phyloP scores from a whole-genome alignment of 768 basidiomycete genomes.

The Termitomyces sp. region DNA sequence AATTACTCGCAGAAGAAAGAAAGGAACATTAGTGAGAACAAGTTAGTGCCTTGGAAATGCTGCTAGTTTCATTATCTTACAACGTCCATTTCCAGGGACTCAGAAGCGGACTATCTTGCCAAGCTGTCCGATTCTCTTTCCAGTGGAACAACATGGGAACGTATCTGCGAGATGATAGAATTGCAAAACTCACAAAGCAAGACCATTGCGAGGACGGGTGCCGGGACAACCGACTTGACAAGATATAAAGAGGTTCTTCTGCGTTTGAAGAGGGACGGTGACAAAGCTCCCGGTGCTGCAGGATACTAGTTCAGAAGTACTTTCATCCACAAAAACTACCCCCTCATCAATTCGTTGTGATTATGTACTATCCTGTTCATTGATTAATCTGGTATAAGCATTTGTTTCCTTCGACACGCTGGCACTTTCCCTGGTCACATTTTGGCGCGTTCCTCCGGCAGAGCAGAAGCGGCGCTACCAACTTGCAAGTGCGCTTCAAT shows the following conservation, averaged over 20 bases:
- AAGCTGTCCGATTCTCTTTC: constrained; percentile 74
- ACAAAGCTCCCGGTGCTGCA: constrained; percentile 86
- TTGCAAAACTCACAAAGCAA: constrained; percentile 98
- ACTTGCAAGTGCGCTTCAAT: constrained; percentile 30
- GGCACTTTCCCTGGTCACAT: constrained; percentile 3
- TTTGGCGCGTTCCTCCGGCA: constrained; percentile 10
- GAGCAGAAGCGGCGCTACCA: neutral
- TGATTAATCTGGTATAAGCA: neutral
- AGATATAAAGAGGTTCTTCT: constrained; percentile 93
- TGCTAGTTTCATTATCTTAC: neutral
- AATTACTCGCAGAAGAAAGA: constrained; percentile 87
- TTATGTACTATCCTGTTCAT: neutral
- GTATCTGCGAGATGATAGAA: constrained; percentile 82
- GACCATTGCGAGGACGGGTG: constrained; percentile 82
- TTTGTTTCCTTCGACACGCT: neutral
- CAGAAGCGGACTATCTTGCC: constrained; percentile 78
- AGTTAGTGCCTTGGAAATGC: constrained; percentile 47
- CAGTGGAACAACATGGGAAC: constrained; percentile 92
- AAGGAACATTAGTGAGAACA: constrained; percentile 89
- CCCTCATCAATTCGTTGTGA: neutral
- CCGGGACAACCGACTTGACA: constrained; percentile 84
- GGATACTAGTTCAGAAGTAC: constrained; percentile 61
- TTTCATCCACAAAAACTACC: neutral
- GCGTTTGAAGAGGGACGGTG: constrained; percentile 85
- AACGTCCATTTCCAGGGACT: constrained; percentile 54